Percentiles rank a stretch among this genome's conserved stretches.
Evolutionary conservation across 371 early-diverging fungal genomes (phyloP).

Genomic region (Syncephalastrum racemosum): DNA sequence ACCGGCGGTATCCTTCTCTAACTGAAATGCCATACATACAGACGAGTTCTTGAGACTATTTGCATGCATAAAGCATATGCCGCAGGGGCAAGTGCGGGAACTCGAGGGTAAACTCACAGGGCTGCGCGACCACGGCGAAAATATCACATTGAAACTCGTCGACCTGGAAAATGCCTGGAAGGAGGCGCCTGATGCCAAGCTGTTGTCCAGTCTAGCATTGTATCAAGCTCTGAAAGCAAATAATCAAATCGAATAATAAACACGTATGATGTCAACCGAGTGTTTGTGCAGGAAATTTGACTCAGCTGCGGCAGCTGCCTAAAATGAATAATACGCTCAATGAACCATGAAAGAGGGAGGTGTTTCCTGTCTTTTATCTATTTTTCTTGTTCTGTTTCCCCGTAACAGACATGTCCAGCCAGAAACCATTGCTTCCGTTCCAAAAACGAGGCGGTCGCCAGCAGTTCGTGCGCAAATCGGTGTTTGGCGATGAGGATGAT

Average conservation of each 20-base stretch:
- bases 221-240: constrained; percentile 52
- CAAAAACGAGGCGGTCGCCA: too few relatives aligned
- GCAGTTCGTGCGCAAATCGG: too few relatives aligned
- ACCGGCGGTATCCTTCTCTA: neutral
- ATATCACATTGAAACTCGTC: constrained; percentile 68
- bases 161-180: constrained; percentile 67
- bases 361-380: neutral
- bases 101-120: constrained; percentile 73
- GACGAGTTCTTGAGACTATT: constrained; percentile 80
- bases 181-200: constrained; percentile 69
- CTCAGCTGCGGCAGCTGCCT: neutral
- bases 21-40: constrained; percentile 5
- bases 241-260: neutral
- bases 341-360: too few relatives aligned
- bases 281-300: neutral
- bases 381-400: too few relatives aligned
- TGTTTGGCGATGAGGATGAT: constrained; percentile 46
- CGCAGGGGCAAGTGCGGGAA: constrained; percentile 44
- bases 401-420: too few relatives aligned
- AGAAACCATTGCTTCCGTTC: too few relatives aligned
- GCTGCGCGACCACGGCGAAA: constrained; percentile 76
- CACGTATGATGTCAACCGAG: neutral
- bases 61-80: constrained; percentile 63
- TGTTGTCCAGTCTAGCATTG: constrained; percentile 68
- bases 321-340: neutral